Base-by-base conservation (phyloP, 192 early-diverging fungal species). In the Dissophora ornata region DNA sequence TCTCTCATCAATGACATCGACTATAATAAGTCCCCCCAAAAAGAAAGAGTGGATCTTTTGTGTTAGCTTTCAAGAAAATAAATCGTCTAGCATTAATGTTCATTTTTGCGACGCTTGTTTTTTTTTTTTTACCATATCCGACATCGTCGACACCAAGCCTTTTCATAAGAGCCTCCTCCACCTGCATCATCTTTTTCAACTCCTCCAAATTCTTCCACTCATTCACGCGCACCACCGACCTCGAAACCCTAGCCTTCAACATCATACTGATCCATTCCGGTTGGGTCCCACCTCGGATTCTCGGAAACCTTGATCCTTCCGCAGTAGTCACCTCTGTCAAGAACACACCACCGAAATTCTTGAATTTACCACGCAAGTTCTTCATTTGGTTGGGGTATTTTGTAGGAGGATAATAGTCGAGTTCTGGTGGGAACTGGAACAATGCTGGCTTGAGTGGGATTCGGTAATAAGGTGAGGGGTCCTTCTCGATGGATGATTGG, bases 201-300 rank as follows among this genome's bases (percentile, higher is more conserved):
- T 69, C 63, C 41, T 79, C 61, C 11, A 83, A 41, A 1, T 62
- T 26, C n/a, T 71, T 54, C 67, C 67, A 78, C 33, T 57, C 57
- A 44, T 84, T 60, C 16, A 86, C 48, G 9, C 78, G 45, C 13
- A 53, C 60, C 19, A 83, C 79, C 21, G 57, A 69, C n/a, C 29
- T 54, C 34, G 52, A 38, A 7, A 81, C 81, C 18, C 81, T 42
- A 13, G 79, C 52, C 30, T 84, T 86, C 32, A 86, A 30, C 79
- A 84, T 82, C 85, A 86, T 84, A 26, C 81, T 79, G 28, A 81
- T 65, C 65, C 69, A 67, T 21, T 57, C 28, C 3, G 85, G 85
- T 47, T 84, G 83, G 1, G 63, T 57, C 13, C 69, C 81, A 22
- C 83, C 83, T 58, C 80, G 52, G 12, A 80, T 65, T 38, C 80